These are phyloP conservation scores for Chenopodium quinoa DNA, from an alignment of 148 eudicot genomes.

Conservation along the genomic window DNA sequence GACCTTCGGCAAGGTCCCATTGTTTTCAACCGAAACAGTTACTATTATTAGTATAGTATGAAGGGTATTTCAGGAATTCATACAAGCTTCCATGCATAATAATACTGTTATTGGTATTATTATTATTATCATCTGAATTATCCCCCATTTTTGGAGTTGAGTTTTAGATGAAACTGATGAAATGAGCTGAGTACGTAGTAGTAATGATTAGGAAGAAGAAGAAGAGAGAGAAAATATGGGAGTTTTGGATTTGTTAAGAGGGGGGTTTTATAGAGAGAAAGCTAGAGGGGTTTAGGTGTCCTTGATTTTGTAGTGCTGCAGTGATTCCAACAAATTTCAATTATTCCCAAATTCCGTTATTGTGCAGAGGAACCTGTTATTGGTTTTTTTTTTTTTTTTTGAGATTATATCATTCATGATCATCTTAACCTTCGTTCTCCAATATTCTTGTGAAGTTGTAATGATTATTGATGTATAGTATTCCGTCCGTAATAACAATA, in stretches of 20 bases:
- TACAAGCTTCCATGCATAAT: neutral
- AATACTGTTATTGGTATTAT: neutral
- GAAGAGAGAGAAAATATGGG: neutral
- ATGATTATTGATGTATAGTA: no score
- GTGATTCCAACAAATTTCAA: neutral
- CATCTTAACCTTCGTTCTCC: neutral
- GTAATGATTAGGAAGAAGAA: no score
- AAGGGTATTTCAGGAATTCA: constrained; percentile 18
- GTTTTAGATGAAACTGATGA: neutral
- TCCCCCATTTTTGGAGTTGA: neutral
- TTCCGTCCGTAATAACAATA: no score
- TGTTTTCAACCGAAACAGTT: no score
- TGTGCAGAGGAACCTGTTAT: neutral
- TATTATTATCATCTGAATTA: neutral
- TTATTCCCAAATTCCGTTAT: neutral
- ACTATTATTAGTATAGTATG: no score
- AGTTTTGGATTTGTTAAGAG: neutral
- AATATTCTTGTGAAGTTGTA: no score
- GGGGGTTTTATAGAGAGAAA: neutral
- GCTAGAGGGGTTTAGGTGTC: neutral
- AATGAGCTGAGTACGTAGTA: neutral
- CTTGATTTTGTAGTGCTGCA: neutral
- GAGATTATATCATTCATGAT: neutral
- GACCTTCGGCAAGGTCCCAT: no score
- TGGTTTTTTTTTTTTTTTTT: no score